Base-by-base conservation (phyloP, 352 stramenopile species). In the Thalassiosira pacifica region DNA sequence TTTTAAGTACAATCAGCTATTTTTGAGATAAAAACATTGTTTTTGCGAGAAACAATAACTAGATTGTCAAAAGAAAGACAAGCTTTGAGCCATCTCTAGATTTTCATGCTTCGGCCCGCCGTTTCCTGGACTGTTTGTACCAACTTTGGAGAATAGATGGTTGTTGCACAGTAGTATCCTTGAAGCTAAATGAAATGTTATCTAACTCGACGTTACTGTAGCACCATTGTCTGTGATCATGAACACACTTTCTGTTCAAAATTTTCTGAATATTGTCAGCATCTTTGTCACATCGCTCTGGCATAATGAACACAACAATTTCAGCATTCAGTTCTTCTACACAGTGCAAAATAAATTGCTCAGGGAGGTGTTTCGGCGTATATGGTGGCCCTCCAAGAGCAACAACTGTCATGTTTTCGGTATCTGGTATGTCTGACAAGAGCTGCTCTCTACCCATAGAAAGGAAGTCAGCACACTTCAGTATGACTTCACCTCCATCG, bases 281-380 rank as follows among this genome's bases (percentile, higher is more conserved):
- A 66, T 77, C 65, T 66, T 72, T 83, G 42, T 42, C 22, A 48
- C 77, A 79, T 18, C 77, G 57, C 22, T 67, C 10, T 32, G 77
- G 77, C 22, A 85, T 40, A 42, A 85, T 74, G 34, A 85, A 85
- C 16, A 85, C 68, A 57, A 85, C 60, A 45, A 85, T 67, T 53
- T 77, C 68, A 32, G 77, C 77, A 29, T 64, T 42, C 16, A 85
- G 60, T 24, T 74, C 31, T 34, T 55, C 8, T 24, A 85, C 78
- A 34, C 77, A 75, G 31, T 75, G 77, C 40, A 85, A 48, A 31
- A 85, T 85, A 26, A 85, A 85, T 19, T 79, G 64, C 22, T 75
- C 45, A 2, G 77, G 77, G 2, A 85, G 69, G 11, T 60, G 10
- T 59, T 85, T 85, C 1, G 77, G 77, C 48, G 77, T 79, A 26